These are phyloP conservation scores for Zygosaccharomyces siamensis DNA, from an alignment of 805 yeast genomes.

Conservation along the genomic window DNA sequence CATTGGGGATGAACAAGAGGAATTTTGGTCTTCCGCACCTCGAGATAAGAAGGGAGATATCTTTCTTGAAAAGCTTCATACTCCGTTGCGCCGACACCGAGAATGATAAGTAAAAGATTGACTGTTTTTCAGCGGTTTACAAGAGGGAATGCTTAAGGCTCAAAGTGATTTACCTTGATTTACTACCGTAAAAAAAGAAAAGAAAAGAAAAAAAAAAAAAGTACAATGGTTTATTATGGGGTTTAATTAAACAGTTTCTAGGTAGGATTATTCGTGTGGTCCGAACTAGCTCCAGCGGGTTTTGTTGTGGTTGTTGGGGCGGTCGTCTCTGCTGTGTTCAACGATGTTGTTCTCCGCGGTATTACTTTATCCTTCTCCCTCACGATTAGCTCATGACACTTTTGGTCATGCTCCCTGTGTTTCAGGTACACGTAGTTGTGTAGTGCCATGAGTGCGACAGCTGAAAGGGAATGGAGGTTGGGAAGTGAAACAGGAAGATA, in stretches of 20 bases:
- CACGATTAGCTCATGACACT: slow-evolving; percentile 21
- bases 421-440: slow-evolving; percentile 24
- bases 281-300: background rate
- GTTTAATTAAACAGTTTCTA: background rate
- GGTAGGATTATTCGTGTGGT: background rate
- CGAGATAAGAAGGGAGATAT: too few species aligned
- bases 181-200: background rate
- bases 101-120: background rate
- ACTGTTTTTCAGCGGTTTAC: background rate
- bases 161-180: background rate
- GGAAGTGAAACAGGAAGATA: background rate
- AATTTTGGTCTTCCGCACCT: background rate
- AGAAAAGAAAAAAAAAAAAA: background rate
- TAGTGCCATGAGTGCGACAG: slow-evolving; percentile 16
- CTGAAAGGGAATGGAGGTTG: background rate
- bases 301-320: background rate
- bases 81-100: background rate
- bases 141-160: background rate
- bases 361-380: slow-evolving; percentile 12
- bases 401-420: slow-evolving; percentile 21
- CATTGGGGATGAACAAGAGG: background rate
- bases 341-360: background rate
- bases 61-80: background rate
- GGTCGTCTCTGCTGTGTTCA: background rate
- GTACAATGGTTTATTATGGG: background rate